Evolutionary conservation across 805 yeast genomes (phyloP), one percentile per base, ranked within the genome.

Genomic region (Spencermartinsiella europaea): DNA sequence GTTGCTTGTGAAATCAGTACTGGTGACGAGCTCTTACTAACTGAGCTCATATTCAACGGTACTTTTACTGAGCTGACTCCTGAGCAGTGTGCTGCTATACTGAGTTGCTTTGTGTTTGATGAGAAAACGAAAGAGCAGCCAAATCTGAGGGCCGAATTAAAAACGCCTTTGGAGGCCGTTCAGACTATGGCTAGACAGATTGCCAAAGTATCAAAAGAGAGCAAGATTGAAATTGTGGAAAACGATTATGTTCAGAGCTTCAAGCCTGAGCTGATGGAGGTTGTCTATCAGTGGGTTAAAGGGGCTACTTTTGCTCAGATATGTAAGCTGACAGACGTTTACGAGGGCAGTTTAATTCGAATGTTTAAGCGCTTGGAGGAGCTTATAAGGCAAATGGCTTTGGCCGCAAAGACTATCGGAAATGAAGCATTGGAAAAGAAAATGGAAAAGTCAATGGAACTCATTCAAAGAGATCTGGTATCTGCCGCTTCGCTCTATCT

Each of bases 241-340:
- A 87, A 88, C 59, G 98, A 90, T 48, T 93, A 93, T 61, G 84
- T 93, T 35, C 96, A 89, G 62, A 76, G 84, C 21, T 95, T 93
- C 72, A 81, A 95, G 67, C 83, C 89, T 16, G 96, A 93, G 62
- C 74, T 93, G 51, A 91, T 93, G 98, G 98, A 90, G 64, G 97
- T 93, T 43, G 96, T 93, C 1, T 88, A 71, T 65, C 85, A 91
- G 40, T 93, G 99, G 99, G 88, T 96, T 65, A 83, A 84, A 62
- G 98, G 98, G 16, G 96, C 96, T 4, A 72, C 93, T 0, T 93
- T 93, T 66, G 91, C 97, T 0, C 96, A 91, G 64, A 91, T 93
- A 52, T 91, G 98, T 71, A 91, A 91, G 66, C 89, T 93, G 96
- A 93, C 99, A 0, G 99, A 93, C 62, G 98, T 93, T 38, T 93